Base-by-base conservation (phyloP, 306 rosid genomes). In the Canavalia gladiata region DNA sequence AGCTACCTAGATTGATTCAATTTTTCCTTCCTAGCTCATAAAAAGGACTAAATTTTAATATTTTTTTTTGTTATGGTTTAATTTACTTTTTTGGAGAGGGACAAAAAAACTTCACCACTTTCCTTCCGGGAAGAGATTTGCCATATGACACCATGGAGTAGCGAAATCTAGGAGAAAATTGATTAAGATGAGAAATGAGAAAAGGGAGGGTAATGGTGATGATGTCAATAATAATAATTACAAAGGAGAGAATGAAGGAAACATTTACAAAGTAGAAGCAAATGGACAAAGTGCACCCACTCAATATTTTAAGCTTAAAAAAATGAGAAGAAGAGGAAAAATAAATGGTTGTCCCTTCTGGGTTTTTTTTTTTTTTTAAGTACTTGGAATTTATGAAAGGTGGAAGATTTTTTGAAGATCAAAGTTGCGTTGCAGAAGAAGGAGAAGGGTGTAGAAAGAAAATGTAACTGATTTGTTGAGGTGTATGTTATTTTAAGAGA, bases 51-150 rank as follows among this genome's bases (percentile, higher is more conserved):
- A 66, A 66, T 13, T 41, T 66, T 0, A 3, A 8, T 59, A 18
- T 65, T 8, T 18, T 39, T 37, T 66, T 66, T 13, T 35, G 12
- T 65, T n/a, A 3, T 25, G 47, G 13, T 7, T 37, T 2, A 37
- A 29, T 68, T 64, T 64, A 13, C 2, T 64, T 8, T 66, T 12
- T 66, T 13, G 2, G 13, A 1, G 54, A 49, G 13, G 13, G 6
- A n/a, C 47, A 12, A 11, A 10, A 54, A 7, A 2, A 0, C 8
- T 8, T 35, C 1, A 31, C 46, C 55, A 74, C 51, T 74, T 83
- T 74, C 83, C 83, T 63, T 80, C 4, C 49, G 18, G 1, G 72
- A 2, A 8, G 66, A 72, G 77, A 84, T 86, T 83, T 72, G 62
- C 39, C 68, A 18, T 42, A 37, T 47, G 28, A 18, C 59, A 77